Conservation (phyloP, 352 stramenopile species). For the Discostella stelligera region DNA sequence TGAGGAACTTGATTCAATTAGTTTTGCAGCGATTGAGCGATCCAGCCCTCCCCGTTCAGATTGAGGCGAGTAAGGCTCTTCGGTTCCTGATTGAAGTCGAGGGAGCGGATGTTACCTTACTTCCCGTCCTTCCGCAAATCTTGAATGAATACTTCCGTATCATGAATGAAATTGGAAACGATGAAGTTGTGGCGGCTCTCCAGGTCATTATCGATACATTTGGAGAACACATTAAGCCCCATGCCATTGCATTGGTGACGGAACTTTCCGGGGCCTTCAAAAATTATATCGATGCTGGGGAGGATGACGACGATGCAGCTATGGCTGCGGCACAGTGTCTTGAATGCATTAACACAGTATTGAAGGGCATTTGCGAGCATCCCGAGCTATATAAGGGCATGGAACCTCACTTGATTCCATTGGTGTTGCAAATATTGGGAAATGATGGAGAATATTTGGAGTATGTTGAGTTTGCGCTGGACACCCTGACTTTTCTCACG, state of each 20-base stretch:
- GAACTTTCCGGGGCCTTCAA: slow-evolving; percentile 94
- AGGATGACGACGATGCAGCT: slow-evolving; percentile 93
- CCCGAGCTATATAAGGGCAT: slow-evolving; percentile 80
- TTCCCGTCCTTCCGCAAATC: slow-evolving; percentile 91
- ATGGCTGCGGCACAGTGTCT: slow-evolving; percentile 94
- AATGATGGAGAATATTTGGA: slow-evolving; percentile 94
- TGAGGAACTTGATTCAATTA: slow-evolving; percentile 71
- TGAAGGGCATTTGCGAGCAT: slow-evolving; percentile 86
- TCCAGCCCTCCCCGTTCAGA: slow-evolving; percentile 93
- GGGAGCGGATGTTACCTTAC: slow-evolving; percentile 81
- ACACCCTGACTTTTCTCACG: slow-evolving; percentile 94
- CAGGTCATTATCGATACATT: slow-evolving; percentile 96
- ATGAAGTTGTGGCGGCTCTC: slow-evolving; percentile 93
- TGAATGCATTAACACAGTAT: slow-evolving; percentile 90
- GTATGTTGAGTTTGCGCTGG: slow-evolving; percentile 94
- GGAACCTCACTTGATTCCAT: slow-evolving; percentile 82
- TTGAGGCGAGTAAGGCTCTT: slow-evolving; percentile 89
- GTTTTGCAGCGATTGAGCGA: slow-evolving; percentile 87
- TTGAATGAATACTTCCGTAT: slow-evolving; percentile 97
- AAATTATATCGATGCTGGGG: slow-evolving; percentile 89
- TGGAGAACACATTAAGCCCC: slow-evolving; percentile 91
- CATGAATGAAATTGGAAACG: slow-evolving; percentile 98
- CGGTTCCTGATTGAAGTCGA: slow-evolving; percentile 83
- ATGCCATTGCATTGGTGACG: slow-evolving; percentile 89
- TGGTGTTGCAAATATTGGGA: slow-evolving; percentile 88